Evolutionary conservation across 2,329 filamentous ascomycete genomes (phyloP).

Genomic region (Dendryphion nanum): DNA sequence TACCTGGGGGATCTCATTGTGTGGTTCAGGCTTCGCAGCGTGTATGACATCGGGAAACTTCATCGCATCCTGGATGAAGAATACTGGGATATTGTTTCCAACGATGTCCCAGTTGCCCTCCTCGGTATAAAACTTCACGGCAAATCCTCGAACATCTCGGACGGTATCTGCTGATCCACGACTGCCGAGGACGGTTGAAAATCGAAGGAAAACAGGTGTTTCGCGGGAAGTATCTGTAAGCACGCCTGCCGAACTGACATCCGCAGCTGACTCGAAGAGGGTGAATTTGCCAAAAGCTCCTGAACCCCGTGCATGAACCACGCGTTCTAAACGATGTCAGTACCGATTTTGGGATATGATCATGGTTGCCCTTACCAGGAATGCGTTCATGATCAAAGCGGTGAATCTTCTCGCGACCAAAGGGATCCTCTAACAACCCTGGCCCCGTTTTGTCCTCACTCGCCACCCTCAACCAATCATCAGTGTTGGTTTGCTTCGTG

Average conservation of each 20-base stretch:
- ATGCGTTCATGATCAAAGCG: conserved; percentile 1
- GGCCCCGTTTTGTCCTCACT: conserved; percentile 66
- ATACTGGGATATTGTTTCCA: conserved; percentile 72
- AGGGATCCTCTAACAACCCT: conserved; percentile 67
- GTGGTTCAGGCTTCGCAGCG: conserved; percentile 66
- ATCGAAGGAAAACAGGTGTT: conserved; percentile 69
- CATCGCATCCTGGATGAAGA: conserved; percentile 74
- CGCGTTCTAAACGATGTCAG: conserved; percentile 71
- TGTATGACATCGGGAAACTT: conserved; percentile 70
- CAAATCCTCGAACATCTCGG: conserved; percentile 79
- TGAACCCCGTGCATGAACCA: conserved; percentile 65
- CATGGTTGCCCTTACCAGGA: conserved; percentile 1
- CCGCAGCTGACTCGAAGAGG: conserved; percentile 60
- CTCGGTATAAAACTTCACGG: conserved; percentile 73
- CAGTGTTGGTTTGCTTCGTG: conserved; percentile 68
- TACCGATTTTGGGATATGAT: conserved; percentile 37
- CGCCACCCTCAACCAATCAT: conserved; percentile 72
- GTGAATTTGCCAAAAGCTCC: conserved; percentile 68
- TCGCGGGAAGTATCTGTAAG: conserved; percentile 66
- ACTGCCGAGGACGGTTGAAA: conserved; percentile 75
- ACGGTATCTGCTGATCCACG: conserved; percentile 77
- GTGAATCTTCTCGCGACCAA: conserved; percentile 69
- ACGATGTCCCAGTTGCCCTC: conserved; percentile 77
- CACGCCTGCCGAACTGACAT: conserved; percentile 63
- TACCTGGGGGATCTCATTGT: conserved; percentile 66